Evolutionary conservation across 345 rosid species (phyloP), one percentile per base, ranked within the genome.

Genomic region (Citrus australasica): DNA sequence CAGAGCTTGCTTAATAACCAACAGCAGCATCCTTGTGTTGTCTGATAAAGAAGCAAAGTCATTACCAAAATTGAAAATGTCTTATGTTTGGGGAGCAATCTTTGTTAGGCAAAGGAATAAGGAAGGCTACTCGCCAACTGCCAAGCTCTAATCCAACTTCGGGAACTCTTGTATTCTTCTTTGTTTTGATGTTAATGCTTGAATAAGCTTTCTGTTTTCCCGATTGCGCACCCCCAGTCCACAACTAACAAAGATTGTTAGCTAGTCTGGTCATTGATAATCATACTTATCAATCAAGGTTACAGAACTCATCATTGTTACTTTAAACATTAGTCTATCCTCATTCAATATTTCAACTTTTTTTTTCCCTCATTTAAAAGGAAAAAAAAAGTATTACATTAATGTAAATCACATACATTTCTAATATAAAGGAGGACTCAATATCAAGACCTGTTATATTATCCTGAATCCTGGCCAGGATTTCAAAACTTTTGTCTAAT

Each of bases 41-140:
- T 53, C 37, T 13, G 6, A 24, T 4, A 35, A 63, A 60, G 25
- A 69, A 28, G 58, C 38, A 9, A 65, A 66, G 8, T 79, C 28
- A 66, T 79, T 66, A 13, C n/a, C 8, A 10, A 32, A 35, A 33
- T 63, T 63, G 74, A 81, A 76, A 59, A 67, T 58, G 53, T 42
- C 35, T 2, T 1, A 42, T 13, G 48, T 73, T 60, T 19, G 56
- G 61, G 61, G 48, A 48, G 59, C 77, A 76, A 40, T 71, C 25
- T 56, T 56, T 58, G 70, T 27, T 22, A 59, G 40, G 68, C 69
- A 58, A 35, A 59, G 46, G 67, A 80, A 80, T 67, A 60, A 46
- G 83, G 78, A 71, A 84, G 77, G 28, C 69, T 48, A 82, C 82
- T 77, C 79, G 58, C 22, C 51, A 46, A 13, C 51, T 13, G 51